A percentile compares a stretch with the other conserved stretches of the same genome.
phyloP scores from a whole-genome alignment of 192 early-diverging fungal species.

The Chytriomyces sp. region DNA sequence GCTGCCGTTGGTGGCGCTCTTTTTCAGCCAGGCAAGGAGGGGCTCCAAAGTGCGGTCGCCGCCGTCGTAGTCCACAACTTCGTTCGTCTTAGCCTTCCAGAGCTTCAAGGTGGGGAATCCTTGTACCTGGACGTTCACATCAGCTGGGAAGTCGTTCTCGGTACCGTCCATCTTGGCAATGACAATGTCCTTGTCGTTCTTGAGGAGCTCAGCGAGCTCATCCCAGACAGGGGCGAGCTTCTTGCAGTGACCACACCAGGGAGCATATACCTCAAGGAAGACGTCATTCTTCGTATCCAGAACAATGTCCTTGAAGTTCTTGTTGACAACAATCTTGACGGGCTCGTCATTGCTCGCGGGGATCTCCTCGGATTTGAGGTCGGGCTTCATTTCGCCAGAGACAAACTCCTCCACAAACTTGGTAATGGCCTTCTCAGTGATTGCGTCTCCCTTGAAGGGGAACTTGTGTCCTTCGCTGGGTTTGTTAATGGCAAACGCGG shows the following conservation, averaged over 20 bases:
- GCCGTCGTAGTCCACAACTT: conserved; percentile 76
- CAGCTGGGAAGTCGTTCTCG: conserved; percentile 86
- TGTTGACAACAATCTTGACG: conserved; percentile 89
- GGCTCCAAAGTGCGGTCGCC: conserved; percentile 79
- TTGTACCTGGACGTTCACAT: conserved; percentile 66
- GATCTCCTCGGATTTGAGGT: conserved; percentile 78
- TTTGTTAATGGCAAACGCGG: conserved; percentile 89
- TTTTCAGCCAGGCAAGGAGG: conserved; percentile 76
- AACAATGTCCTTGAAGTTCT: conserved; percentile 81
- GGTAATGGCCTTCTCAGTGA: conserved; percentile 62
- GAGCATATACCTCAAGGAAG: conserved; percentile 88
- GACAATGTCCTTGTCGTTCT: conserved; percentile 55
- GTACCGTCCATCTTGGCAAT: conserved; percentile 97
- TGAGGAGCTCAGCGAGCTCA: conserved; percentile 66
- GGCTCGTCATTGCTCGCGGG: conserved; percentile 82
- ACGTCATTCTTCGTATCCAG: conserved; percentile 86
- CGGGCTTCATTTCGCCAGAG: conserved; percentile 70
- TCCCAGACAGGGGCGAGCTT: conserved; percentile 78
- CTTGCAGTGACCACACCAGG: conserved; percentile 67
- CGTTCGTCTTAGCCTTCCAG: conserved; percentile 81
- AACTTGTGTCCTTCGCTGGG: conserved; percentile 75
- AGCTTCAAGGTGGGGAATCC: conserved; percentile 97
- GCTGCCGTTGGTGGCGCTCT: conserved; percentile 55
- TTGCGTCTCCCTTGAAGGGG: conserved; percentile 76
- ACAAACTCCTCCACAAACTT: conserved; percentile 68